A percentile compares a stretch with the other conserved stretches of the same genome.
phyloP scores from a whole-genome alignment of 1,284 basidiomycete genomes.

The Trichosporon faecale region DNA sequence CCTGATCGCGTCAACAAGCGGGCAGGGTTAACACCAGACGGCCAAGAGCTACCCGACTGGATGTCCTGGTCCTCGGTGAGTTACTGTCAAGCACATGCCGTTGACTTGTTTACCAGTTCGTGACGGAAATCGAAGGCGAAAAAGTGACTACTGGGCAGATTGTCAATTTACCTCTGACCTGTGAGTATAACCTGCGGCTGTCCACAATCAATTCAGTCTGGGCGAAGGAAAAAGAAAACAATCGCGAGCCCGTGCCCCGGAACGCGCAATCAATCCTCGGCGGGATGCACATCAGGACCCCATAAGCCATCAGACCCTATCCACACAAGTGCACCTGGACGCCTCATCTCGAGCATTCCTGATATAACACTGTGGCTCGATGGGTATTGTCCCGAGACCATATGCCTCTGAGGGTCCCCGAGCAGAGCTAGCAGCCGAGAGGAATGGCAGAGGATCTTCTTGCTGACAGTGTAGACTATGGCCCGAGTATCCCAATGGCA shows the following conservation, averaged over 20 bases:
- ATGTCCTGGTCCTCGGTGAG: constrained; percentile 30
- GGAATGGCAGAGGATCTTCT: neutral
- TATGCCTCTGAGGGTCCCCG: neutral
- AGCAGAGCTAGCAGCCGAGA: neutral
- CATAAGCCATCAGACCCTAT: constrained; percentile 12
- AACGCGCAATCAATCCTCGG: neutral
- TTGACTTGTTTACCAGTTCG: constrained; percentile 21
- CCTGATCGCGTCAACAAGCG: constrained; percentile 8
- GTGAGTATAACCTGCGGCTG: constrained; percentile 23
- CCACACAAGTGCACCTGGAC: constrained; percentile 11
- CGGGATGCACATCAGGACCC: neutral
- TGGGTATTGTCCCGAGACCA: constrained; percentile 7
- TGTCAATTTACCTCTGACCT: constrained; percentile 32
- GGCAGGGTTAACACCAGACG: constrained; percentile 26
- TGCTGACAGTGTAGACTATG: constrained; percentile 26
- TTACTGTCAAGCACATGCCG: neutral
- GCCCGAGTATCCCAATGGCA: constrained; percentile 31
- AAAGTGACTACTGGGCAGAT: constrained; percentile 28
- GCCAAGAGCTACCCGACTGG: constrained; percentile 33
- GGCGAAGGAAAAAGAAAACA: constrained; percentile 17
- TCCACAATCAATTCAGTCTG: neutral
- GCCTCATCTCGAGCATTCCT: constrained; percentile 2
- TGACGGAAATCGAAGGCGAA: constrained; percentile 25
- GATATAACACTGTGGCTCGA: constrained; percentile 10
- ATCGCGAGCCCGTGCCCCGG: neutral